Evolutionary conservation across 2,329 filamentous ascomycete genomes (phyloP).

Genomic region (Alternaria triticimaculans): DNA sequence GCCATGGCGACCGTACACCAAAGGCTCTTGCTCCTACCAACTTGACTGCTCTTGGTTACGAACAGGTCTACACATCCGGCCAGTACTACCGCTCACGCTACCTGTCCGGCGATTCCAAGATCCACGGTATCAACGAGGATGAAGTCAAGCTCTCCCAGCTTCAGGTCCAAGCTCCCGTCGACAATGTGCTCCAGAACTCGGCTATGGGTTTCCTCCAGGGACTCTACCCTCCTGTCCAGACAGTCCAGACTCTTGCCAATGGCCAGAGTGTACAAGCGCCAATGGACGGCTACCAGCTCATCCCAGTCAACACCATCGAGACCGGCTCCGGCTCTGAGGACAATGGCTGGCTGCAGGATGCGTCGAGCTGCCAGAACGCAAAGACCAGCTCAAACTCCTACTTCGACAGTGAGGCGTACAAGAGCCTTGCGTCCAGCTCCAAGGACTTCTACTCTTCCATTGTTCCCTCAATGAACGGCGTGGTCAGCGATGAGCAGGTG

Average conservation of each 20-base stretch:
- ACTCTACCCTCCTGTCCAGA: constrained; percentile 76
- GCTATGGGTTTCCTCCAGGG: constrained; percentile 83
- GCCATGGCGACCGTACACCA: constrained; percentile 86
- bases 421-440: constrained; percentile 56
- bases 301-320: constrained; percentile 71
- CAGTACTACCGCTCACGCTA: constrained; percentile 79
- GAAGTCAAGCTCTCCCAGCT: constrained; percentile 74
- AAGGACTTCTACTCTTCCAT: constrained; percentile 61
- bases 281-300: constrained; percentile 81
- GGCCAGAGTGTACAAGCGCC: constrained; percentile 71
- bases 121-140: constrained; percentile 71
- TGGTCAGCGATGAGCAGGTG: constrained; percentile 57
- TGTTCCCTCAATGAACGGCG: constrained; percentile 59
- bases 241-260: constrained; percentile 71
- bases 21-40: constrained; percentile 75
- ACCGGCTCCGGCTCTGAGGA: constrained; percentile 66
- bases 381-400: constrained; percentile 65
- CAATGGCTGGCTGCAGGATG: constrained; percentile 64
- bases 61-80: constrained; percentile 75
- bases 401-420: constrained; percentile 61
- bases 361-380: constrained; percentile 62
- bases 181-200: constrained; percentile 81
- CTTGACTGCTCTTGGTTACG: constrained; percentile 80
- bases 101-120: constrained; percentile 67
- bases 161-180: constrained; percentile 72